Evolutionary conservation across 2,329 filamentous ascomycete species (phyloP).

Genomic region (Botrytis pseudocinerea): DNA sequence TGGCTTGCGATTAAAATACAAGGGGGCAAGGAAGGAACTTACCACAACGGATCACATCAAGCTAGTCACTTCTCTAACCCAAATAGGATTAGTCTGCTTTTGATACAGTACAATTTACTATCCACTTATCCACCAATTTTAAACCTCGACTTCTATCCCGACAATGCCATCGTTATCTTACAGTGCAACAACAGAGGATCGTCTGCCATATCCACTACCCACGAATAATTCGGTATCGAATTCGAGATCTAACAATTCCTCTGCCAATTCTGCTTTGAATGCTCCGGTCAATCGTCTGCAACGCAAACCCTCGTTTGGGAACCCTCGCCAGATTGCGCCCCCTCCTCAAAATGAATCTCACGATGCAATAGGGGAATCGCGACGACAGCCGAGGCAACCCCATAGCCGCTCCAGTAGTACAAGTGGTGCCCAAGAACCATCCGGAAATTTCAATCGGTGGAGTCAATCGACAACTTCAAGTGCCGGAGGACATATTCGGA

Average conservation of each 20-base stretch:
- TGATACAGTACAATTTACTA: constrained; percentile 18
- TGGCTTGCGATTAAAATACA: not conserved
- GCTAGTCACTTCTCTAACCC: constrained; percentile 17
- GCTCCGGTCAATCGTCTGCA: constrained; percentile 9
- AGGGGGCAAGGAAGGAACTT: constrained; percentile 11
- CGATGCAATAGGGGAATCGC: constrained; percentile 25
- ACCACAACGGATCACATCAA: not conserved
- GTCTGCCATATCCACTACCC: constrained; percentile 15
- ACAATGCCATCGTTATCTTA: constrained; percentile 24
- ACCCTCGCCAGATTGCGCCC: constrained; percentile 22
- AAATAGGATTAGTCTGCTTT: constrained; percentile 14
- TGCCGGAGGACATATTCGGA: constrained; percentile 38
- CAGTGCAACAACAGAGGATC: constrained; percentile 23
- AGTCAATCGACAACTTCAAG: constrained; percentile 55
- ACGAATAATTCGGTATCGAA: not conserved
- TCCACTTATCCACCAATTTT: constrained; percentile 17
- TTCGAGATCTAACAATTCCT: constrained; percentile 2
- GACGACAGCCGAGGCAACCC: constrained; percentile 40
- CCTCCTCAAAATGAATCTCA: constrained; percentile 23
- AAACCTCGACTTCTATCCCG: constrained; percentile 19
- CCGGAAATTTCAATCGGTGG: constrained; percentile 55
- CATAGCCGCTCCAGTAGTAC: constrained; percentile 24
- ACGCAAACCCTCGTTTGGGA: constrained; percentile 22
- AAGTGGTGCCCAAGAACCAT: constrained; percentile 41
- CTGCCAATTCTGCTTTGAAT: constrained; percentile 14